Evolutionary conservation across 176 grass and related monocot species (phyloP), one percentile per base, ranked within the genome.

Genomic region (Poa annua): DNA sequence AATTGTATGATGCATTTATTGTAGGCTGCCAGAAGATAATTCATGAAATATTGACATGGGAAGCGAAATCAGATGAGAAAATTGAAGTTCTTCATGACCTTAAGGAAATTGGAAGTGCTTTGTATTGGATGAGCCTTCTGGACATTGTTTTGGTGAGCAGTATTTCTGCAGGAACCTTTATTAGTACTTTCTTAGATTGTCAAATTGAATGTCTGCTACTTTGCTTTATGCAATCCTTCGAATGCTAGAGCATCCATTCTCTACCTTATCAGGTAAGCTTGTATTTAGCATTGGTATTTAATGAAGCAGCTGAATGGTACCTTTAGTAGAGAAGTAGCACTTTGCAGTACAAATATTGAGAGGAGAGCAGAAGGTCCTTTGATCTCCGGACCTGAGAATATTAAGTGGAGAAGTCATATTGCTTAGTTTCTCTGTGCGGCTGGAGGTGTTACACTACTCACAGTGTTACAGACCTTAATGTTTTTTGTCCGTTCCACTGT

Each of bases 21-120:
- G 33, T 87, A 98, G 96, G 96, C 33, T 98, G 96, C 73, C 88
- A 89, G 80, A 98, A 93, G 85, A 89, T 93, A 85, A 89, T 98
- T 93, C 92, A 95, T 93, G 96, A 98, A 89, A 92, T 92, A 70
- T 89, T 98, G 55, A 98, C 96, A 33, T 98, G 96, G 96, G 90
- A 90, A 74, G 92, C 89, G 8, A 98, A 93, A 85, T 83, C 82
- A 74, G 96, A 95, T 64, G 78, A 93, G 63, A 98, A 91, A 91
- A 76, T 69, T 67, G 96, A 98, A 90, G 88, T 98, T 82, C 90
- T 95, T 85, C 88, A 90, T 42, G 96, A 91, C 63, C 86, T 98
- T 50, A 95, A 95, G 86, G 96, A 98, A 93, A 92, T 98, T 55
- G 96, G 96, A 83, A 95, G 91, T 93, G 86, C 92, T 90, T 88